Percentiles rank a stretch among this genome's conserved stretches.
Conservation (phyloP, 2,329 filamentous ascomycete species). For the Botrytis pseudocinerea region DNA sequence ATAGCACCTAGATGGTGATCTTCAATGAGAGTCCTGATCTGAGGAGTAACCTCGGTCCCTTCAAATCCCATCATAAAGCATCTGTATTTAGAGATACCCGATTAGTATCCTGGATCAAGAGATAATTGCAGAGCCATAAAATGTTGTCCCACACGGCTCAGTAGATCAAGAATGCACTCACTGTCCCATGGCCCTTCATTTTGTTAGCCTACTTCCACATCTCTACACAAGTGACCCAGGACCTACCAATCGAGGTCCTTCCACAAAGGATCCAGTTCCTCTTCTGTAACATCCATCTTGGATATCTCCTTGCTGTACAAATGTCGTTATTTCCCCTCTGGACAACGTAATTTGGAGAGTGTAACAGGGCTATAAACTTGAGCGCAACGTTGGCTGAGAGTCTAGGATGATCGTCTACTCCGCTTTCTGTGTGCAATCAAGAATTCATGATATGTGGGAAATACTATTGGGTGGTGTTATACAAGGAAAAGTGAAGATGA, state of each 20-base stretch:
- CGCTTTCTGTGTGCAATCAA: not conserved
- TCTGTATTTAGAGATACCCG: not conserved
- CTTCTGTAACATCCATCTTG: slow-evolving; percentile 55
- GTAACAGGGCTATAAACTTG: slow-evolving; percentile 11
- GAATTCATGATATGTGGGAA: slow-evolving; percentile 3
- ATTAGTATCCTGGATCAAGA: slow-evolving; percentile 9
- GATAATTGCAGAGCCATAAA: not conserved
- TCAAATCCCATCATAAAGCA: slow-evolving; percentile 62
- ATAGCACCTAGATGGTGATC: slow-evolving; percentile 88
- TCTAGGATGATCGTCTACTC: not conserved
- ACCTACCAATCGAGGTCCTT: slow-evolving; percentile 40
- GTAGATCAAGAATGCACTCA: slow-evolving; percentile 64
- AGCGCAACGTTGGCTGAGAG: slow-evolving; percentile 12
- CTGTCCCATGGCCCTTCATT: slow-evolving; percentile 67
- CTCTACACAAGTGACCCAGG: slow-evolving; percentile 13
- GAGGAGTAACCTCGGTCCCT: slow-evolving; percentile 78
- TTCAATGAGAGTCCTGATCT: slow-evolving; percentile 78
- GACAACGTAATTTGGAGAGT: not conserved
- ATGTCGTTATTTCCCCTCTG: not conserved
- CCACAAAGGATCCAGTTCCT: slow-evolving; percentile 40
- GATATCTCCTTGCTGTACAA: not conserved
- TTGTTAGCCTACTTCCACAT: slow-evolving; percentile 13
- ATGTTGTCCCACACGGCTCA: not conserved
- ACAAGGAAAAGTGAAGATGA: not conserved
- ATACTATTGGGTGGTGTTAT: not conserved